These are phyloP conservation scores for Botrytis byssoidea DNA, from an alignment of 2,329 filamentous ascomycete species.

Conservation along the genomic window DNA sequence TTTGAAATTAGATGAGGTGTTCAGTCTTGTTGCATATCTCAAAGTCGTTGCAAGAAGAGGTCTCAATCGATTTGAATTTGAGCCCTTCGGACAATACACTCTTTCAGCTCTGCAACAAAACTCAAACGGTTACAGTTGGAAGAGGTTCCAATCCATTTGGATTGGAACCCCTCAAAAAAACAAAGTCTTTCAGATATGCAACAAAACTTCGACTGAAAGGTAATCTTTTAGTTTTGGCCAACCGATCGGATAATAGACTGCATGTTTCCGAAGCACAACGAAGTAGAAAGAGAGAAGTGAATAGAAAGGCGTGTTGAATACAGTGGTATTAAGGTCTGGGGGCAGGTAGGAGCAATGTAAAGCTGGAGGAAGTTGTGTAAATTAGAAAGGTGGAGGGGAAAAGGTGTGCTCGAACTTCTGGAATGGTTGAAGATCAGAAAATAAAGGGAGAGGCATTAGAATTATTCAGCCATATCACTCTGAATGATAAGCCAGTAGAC, in stretches of 20 bases:
- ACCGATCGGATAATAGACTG: fast-evolving
- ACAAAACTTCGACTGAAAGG: neutral
- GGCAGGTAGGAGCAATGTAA: neutral
- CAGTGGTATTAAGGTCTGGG: neutral
- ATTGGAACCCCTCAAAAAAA: neutral
- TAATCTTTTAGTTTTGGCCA: neutral
- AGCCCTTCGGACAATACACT: fast-evolving
- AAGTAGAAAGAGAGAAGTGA: neutral
- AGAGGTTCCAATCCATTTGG: neutral
- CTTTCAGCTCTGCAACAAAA: neutral
- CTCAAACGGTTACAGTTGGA: neutral
- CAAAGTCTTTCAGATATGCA: neutral
- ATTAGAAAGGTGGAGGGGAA: neutral
- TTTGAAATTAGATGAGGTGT: no score
- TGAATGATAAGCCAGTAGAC: neutral
- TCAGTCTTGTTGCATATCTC: no score
- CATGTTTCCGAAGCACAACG: fast-evolving
- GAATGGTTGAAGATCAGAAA: neutral
- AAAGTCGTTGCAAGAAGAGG: no score
- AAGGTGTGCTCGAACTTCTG: neutral
- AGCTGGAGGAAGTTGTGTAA: neutral
- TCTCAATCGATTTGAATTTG: no score
- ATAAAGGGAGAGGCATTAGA: neutral
- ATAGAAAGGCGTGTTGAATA: neutral
- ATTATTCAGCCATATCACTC: neutral